Evolutionary conservation across 495 filamentous ascomycete species (phyloP).

Genomic region (Stereocaulon alpinum): DNA sequence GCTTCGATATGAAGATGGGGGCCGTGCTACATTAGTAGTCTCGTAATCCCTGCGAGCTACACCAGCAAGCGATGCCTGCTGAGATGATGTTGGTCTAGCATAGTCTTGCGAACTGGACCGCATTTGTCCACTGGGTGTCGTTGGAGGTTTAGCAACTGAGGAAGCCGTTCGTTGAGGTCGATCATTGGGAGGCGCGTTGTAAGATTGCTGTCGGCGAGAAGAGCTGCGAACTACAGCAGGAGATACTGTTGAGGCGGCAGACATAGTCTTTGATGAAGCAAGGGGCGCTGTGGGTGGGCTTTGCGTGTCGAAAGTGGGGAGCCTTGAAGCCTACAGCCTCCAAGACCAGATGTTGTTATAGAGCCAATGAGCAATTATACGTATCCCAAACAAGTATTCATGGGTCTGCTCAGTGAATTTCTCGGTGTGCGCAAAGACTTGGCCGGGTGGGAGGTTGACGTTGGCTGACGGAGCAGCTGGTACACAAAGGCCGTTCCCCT

Average conservation of each 20-base stretch:
- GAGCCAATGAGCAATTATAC: neutral
- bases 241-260: constrained; percentile 19
- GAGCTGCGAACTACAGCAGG: constrained; percentile 21
- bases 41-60: constrained; percentile 51
- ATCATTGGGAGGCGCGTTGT: constrained; percentile 34
- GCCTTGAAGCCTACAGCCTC: neutral
- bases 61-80: constrained; percentile 41
- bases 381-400: neutral
- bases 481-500: neutral
- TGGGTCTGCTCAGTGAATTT: neutral
- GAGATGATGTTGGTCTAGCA: constrained; percentile 39
- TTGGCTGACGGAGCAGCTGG: neutral
- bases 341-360: neutral
- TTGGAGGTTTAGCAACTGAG: constrained; percentile 34
- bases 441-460: neutral
- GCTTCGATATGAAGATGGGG: constrained; percentile 42
- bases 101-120: constrained; percentile 42
- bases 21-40: constrained; percentile 39
- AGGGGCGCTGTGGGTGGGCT: neutral
- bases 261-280: constrained; percentile 8
- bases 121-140: constrained; percentile 26
- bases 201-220: constrained; percentile 20
- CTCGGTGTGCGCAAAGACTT: neutral
- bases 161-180: constrained; percentile 49
- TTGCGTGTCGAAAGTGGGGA: neutral